phyloP scores from a whole-genome alignment of 208 protist genomes.

The Wallacemonas rigidus region DNA sequence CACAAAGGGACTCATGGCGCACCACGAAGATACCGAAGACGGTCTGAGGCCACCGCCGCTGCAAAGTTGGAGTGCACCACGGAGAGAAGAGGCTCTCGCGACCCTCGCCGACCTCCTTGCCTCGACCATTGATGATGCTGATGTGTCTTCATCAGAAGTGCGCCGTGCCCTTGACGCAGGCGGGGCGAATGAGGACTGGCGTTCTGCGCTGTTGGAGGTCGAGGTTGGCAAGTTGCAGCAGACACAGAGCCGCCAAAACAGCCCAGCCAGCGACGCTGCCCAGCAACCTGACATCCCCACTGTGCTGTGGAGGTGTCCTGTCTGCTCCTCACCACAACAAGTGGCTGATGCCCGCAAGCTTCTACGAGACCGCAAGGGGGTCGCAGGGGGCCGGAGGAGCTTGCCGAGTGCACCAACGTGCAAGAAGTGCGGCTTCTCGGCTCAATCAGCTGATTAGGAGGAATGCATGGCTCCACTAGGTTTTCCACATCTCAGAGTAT shows the following conservation, averaged over 20 bases:
- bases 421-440: slow-evolving; percentile 13
- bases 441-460: background rate
- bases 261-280: slow-evolving; percentile 21
- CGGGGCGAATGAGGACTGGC: slow-evolving; percentile 4
- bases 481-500: no score
- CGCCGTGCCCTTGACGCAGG: slow-evolving; percentile 30
- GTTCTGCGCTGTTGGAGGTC: background rate
- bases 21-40: slow-evolving; percentile 7
- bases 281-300: background rate
- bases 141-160: slow-evolving; percentile 34
- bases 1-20: background rate
- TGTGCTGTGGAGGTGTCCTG: slow-evolving; percentile 12
- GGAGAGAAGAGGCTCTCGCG: slow-evolving; percentile 32
- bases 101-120: slow-evolving; percentile 57
- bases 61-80: slow-evolving; percentile 5
- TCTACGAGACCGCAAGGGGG: background rate
- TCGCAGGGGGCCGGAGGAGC: background rate
- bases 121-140: slow-evolving; percentile 49
- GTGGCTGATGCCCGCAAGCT: slow-evolving; percentile 16
- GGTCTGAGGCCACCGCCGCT: background rate
- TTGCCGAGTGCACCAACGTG: slow-evolving; percentile 10
- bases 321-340: slow-evolving; percentile 9
- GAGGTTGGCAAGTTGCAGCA: background rate
- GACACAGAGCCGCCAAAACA: background rate
- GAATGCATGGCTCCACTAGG: background rate